A percentile compares a stretch with the other conserved stretches of the same genome.
phyloP scores from a whole-genome alignment of 352 stramenopile genomes.

The Thalassiosira gravida region DNA sequence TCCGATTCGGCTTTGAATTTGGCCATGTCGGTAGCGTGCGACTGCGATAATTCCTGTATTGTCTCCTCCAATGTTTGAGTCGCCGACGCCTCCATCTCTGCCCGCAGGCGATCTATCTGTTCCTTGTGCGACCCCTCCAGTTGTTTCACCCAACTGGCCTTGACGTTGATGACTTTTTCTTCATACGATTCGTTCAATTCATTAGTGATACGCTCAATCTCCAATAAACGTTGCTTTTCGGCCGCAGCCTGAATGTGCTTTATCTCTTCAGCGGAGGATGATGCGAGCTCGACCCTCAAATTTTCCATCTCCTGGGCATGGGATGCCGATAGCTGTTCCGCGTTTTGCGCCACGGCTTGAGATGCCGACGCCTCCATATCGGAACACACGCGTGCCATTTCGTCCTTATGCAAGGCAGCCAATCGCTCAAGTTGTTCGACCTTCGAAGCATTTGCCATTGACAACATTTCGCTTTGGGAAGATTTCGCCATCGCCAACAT shows the following conservation, averaged over 20 bases:
- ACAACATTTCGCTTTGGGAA: constrained; percentile 16
- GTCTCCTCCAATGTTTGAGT: constrained; percentile 23
- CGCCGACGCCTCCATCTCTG: constrained; percentile 15
- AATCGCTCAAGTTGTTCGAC: constrained; percentile 34
- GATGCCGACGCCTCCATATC: constrained; percentile 26
- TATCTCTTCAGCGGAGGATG: not conserved
- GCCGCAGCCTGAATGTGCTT: constrained; percentile 8
- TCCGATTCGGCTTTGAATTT: constrained; percentile 37
- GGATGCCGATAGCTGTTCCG: constrained; percentile 20
- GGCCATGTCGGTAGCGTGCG: constrained; percentile 25
- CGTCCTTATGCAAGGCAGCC: constrained; percentile 28
- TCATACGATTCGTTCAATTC: constrained; percentile 13
- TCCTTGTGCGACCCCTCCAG: constrained; percentile 8
- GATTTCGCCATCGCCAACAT: constrained; percentile 29
- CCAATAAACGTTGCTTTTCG: constrained; percentile 10
- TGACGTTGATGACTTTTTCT: constrained; percentile 12
- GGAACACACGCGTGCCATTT: constrained; percentile 23
- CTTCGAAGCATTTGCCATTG: constrained; percentile 24
- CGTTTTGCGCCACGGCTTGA: constrained; percentile 14
- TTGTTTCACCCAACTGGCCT: constrained; percentile 23
- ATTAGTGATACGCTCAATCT: constrained; percentile 7
- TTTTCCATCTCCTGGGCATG: constrained; percentile 24
- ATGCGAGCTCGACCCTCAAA: constrained; percentile 20
- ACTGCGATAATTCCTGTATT: constrained; percentile 21
- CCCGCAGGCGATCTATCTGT: constrained; percentile 9